Evolutionary conservation across 441 rosid species (phyloP).

Genomic region (Heliophila coronopifolia): DNA sequence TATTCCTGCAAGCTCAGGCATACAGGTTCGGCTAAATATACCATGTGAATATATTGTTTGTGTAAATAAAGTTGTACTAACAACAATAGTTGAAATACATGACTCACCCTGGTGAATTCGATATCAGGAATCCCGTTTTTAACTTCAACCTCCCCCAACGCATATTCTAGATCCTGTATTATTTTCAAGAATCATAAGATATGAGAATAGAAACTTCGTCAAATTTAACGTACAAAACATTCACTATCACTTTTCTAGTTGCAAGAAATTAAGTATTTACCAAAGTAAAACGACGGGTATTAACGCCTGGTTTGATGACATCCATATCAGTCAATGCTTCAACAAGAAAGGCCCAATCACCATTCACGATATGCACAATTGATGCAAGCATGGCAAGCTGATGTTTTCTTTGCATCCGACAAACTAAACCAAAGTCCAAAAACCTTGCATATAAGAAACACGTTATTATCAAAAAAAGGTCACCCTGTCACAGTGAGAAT

Average conservation of each 20-base stretch:
- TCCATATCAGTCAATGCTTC: slow-evolving; percentile 82
- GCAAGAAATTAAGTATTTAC: slow-evolving; percentile 33
- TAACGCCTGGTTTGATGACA: slow-evolving; percentile 73
- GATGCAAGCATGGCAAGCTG: slow-evolving; percentile 91
- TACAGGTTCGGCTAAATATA: not conserved
- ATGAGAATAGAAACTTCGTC: slow-evolving; percentile 18
- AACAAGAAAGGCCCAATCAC: slow-evolving; percentile 81
- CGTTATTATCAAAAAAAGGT: slow-evolving; percentile 11
- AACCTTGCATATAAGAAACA: slow-evolving; percentile 51
- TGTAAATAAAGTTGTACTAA: slow-evolving; percentile 11
- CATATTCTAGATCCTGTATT: slow-evolving; percentile 77
- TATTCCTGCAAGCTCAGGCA: not conserved
- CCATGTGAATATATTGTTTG: not conserved
- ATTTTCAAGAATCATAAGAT: slow-evolving; percentile 23
- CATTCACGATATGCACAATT: slow-evolving; percentile 86
- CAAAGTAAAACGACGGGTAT: slow-evolving; percentile 59
- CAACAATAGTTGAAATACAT: slow-evolving; percentile 3
- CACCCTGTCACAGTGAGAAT: slow-evolving; percentile 14
- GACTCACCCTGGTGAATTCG: slow-evolving; percentile 86
- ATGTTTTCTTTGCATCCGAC: slow-evolving; percentile 91
- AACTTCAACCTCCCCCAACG: slow-evolving; percentile 77
- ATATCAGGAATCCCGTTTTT: slow-evolving; percentile 85
- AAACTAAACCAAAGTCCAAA: slow-evolving; percentile 89
- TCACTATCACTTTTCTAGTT: not conserved
- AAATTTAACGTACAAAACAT: not conserved